Conservation (phyloP, 768 basidiomycete genomes). For the Kwoniella sp. region DNA sequence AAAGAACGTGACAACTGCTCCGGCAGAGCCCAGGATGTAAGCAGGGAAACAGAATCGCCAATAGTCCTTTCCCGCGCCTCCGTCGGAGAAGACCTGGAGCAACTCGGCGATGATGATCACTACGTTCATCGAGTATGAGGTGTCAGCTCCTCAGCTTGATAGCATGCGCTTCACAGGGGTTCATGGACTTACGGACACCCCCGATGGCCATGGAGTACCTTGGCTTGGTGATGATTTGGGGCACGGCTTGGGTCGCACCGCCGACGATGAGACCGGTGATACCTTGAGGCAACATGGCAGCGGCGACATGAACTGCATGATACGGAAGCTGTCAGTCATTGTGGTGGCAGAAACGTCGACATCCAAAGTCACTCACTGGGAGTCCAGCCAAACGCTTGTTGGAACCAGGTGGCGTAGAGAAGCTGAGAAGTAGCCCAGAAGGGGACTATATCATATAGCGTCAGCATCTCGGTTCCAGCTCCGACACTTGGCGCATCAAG, state of each 20-base stretch:
- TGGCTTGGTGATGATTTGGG: conserved; percentile 42
- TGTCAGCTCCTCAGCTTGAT: not conserved
- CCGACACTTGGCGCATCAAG: not conserved
- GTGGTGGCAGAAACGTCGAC: not conserved
- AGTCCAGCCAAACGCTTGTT: conserved; percentile 33
- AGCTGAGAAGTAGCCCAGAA: conserved; percentile 53
- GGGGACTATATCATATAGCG: conserved; percentile 14
- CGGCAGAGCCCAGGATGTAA: conserved; percentile 42
- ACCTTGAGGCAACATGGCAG: conserved; percentile 49
- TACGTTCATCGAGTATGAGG: conserved; percentile 8
- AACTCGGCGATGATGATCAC: conserved; percentile 40
- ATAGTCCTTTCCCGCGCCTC: conserved; percentile 49
- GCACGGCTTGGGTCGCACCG: conserved; percentile 30
- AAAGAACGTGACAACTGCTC: conserved; percentile 37
- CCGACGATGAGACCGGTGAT: conserved; percentile 41
- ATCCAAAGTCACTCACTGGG: conserved; percentile 15
- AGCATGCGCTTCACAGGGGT: not conserved
- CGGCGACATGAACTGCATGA: conserved; percentile 38
- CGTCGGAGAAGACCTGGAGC: conserved; percentile 45
- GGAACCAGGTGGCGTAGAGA: conserved; percentile 44
- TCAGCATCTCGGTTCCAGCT: not conserved
- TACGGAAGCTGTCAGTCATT: not conserved
- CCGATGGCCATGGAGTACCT: conserved; percentile 38
- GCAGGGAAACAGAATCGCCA: conserved; percentile 51
- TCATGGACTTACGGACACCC: conserved; percentile 31